A percentile compares a stretch with the other conserved stretches of the same genome.
phyloP scores from a whole-genome alignment of 192 early-diverging fungal genomes.

The Allomyces macrogynus region DNA sequence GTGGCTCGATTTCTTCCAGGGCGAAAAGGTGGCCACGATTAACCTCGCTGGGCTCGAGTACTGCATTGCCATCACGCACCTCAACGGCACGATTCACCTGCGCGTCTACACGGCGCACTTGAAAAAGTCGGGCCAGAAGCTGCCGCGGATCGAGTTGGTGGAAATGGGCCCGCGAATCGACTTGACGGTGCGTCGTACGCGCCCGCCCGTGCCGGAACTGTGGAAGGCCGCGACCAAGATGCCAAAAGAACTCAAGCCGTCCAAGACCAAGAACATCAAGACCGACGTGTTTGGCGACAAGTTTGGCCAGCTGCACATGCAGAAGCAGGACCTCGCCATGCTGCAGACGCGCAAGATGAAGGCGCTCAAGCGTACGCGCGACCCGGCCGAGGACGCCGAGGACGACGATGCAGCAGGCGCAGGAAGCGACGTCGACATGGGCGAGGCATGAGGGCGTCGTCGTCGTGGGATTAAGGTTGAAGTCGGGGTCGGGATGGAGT shows the following conservation, averaged over 20 bases:
- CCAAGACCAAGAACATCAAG: slow-evolving; percentile 81
- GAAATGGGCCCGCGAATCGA: slow-evolving; percentile 87
- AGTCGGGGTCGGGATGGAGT: no score
- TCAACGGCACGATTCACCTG: slow-evolving; percentile 47
- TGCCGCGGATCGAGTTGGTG: slow-evolving; percentile 74
- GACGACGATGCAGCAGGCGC: slow-evolving; percentile 13
- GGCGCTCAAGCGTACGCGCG: slow-evolving; percentile 53
- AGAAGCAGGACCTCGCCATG: slow-evolving; percentile 73
- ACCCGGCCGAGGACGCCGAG: slow-evolving; percentile 11
- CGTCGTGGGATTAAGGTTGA: no score
- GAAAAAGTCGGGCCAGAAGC: slow-evolving; percentile 69
- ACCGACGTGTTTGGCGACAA: slow-evolving; percentile 79
- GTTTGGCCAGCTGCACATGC: slow-evolving; percentile 76
- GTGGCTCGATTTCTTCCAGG: slow-evolving; percentile 76
- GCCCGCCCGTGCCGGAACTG: slow-evolving; percentile 51
- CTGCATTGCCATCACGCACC: slow-evolving; percentile 64
- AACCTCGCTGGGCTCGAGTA: slow-evolving; percentile 75
- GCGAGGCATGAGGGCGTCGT: no score
- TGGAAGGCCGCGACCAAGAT: slow-evolving; percentile 64
- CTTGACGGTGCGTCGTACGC: slow-evolving; percentile 51
- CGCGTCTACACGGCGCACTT: slow-evolving; percentile 58
- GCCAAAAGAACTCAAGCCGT: slow-evolving; percentile 58
- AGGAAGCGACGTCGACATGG: no score
- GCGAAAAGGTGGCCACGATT: slow-evolving; percentile 50
- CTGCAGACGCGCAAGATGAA: slow-evolving; percentile 98